Evolutionary conservation across 768 basidiomycete species (phyloP).

Genomic region (Rhodotorula toruloides): DNA sequence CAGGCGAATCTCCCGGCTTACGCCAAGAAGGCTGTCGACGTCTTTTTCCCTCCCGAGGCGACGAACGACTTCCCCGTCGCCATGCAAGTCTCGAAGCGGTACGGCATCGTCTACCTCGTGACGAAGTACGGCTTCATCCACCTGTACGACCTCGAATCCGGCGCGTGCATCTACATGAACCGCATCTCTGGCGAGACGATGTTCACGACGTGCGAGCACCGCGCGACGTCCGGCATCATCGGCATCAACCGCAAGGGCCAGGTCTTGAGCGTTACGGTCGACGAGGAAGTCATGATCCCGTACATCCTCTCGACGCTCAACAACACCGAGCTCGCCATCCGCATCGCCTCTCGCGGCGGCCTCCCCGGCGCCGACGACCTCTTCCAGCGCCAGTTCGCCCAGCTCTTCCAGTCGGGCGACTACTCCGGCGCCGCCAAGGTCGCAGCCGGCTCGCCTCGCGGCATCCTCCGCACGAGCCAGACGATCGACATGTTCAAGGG

Average conservation of each 20-base stretch:
- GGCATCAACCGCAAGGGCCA: conserved; percentile 99
- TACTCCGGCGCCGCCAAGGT: conserved; percentile 93
- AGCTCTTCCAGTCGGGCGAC: conserved; percentile 80
- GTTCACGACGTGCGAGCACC: conserved; percentile 96
- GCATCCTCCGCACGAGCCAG: conserved; percentile 86
- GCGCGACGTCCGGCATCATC: conserved; percentile 88
- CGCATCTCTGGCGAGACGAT: conserved; percentile 99
- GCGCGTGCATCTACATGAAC: conserved; percentile 99
- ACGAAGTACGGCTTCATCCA: conserved; percentile 99
- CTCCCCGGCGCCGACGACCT: conserved; percentile 96
- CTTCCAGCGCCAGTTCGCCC: conserved; percentile 88
- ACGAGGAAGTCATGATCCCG: conserved; percentile 91
- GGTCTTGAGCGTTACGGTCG: conserved; percentile 82
- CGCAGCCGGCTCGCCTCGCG: conserved; percentile 94
- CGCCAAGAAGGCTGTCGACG: conserved; percentile 94
- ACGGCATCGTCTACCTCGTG: conserved; percentile 93
- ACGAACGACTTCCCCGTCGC: conserved; percentile 98
- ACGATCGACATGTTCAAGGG: conserved; percentile 97
- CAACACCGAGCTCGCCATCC: conserved; percentile 96
- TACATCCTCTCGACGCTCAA: conserved; percentile 90
- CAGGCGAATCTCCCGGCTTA: conserved; percentile 85
- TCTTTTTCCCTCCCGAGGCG: conserved; percentile 98
- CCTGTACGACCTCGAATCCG: conserved; percentile 94
- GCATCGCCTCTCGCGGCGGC: conserved; percentile 90
- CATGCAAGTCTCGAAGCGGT: conserved; percentile 91